A percentile compares a stretch with the other conserved stretches of the same genome.
Evolutionary conservation across 306 rosid species (phyloP).

Genomic region (Vigna mungo): DNA sequence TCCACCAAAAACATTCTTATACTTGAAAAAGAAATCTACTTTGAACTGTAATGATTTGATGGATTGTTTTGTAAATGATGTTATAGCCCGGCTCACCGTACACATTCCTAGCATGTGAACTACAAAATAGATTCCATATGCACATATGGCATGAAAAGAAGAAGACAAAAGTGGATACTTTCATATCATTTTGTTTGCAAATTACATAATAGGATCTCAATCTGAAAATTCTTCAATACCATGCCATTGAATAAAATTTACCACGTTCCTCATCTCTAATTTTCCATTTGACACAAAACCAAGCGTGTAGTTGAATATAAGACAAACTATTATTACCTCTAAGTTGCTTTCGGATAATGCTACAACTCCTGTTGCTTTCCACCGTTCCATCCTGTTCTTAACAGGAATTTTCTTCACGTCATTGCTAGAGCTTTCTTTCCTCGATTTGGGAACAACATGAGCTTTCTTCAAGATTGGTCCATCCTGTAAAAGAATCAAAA

Average conservation of each 20-base stretch:
- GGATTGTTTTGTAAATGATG: conserved; percentile 4
- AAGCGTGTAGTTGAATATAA: background rate
- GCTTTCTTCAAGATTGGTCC: conserved; percentile 74
- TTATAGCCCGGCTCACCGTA: conserved; percentile 1
- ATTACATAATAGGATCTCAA: background rate
- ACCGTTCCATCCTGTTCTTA: conserved; percentile 63
- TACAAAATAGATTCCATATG: background rate
- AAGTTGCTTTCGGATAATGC: conserved; percentile 81
- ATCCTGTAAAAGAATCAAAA: conserved; percentile 54
- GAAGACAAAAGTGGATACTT: background rate
- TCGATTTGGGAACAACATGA: conserved; percentile 55
- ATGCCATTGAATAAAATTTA: conserved; percentile 34
- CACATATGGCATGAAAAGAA: background rate
- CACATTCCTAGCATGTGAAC: background rate
- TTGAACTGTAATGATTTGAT: background rate
- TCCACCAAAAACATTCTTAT: background rate
- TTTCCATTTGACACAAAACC: conserved; percentile 29
- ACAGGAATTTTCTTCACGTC: conserved; percentile 50
- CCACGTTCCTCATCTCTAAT: conserved; percentile 24
- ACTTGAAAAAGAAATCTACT: background rate
- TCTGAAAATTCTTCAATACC: conserved; percentile 26
- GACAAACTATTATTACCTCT: conserved; percentile 62
- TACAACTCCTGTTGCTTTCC: conserved; percentile 80
- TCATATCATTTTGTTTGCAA: background rate
- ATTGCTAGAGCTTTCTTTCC: conserved; percentile 49